phyloP scores from a whole-genome alignment of 768 basidiomycete genomes.

The Agaricus blazei region DNA sequence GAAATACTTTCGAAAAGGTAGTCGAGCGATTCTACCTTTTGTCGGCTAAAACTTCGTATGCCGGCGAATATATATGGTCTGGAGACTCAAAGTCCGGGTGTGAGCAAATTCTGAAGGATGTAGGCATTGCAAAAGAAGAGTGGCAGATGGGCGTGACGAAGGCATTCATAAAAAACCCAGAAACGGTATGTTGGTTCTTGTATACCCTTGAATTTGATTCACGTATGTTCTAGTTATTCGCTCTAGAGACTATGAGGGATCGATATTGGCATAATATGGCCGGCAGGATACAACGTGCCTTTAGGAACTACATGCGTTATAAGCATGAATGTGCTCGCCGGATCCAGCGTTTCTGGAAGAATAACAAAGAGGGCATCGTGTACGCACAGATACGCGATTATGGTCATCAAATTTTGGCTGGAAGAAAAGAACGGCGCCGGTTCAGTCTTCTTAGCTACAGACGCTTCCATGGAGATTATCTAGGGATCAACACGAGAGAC shows the following conservation, averaged over 20 bases:
- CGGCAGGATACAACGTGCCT: constrained; percentile 90
- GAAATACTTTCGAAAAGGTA: constrained; percentile 99
- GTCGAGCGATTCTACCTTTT: constrained; percentile 96
- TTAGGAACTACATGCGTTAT: constrained; percentile 92
- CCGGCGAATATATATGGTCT: constrained; percentile 97
- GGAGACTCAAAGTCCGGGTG: constrained; percentile 90
- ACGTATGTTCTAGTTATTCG: constrained; percentile 67
- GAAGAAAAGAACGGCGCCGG: constrained; percentile 88
- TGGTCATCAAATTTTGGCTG: constrained; percentile 87
- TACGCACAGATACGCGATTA: constrained; percentile 92
- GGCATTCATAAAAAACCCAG: constrained; percentile 99
- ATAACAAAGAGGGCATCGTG: constrained; percentile 90
- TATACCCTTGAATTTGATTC: constrained; percentile 1
- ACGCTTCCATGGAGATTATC: constrained; percentile 94
- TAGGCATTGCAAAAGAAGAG: constrained; percentile 93
- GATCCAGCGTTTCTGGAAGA: constrained; percentile 98
- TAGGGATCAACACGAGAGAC: constrained; percentile 81
- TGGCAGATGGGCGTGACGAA: constrained; percentile 99
- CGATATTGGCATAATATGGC: constrained; percentile 99
- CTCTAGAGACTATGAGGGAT: constrained; percentile 97
- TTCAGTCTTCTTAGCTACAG: constrained; percentile 93
- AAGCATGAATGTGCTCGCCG: constrained; percentile 92
- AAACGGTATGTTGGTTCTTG: constrained; percentile 60
- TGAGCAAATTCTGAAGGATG: constrained; percentile 87
- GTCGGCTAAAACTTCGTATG: constrained; percentile 93